These are phyloP conservation scores for Thozetella sp. DNA, from an alignment of 495 filamentous ascomycete species.

Conservation along the genomic window DNA sequence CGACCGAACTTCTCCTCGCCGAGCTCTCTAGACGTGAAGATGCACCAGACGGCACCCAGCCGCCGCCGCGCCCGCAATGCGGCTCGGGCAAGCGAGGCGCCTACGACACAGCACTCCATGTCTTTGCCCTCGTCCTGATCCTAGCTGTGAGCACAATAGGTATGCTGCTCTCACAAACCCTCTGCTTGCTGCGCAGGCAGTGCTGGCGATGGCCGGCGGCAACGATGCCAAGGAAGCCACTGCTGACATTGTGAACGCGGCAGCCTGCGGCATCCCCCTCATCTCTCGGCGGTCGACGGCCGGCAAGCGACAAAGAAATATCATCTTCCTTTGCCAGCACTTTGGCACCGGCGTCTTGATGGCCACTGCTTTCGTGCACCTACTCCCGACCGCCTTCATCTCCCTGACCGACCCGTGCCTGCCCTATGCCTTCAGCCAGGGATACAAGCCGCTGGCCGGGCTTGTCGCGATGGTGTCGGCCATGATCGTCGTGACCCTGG, in stretches of 20 bases:
- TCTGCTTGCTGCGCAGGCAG: slow-evolving; percentile 9
- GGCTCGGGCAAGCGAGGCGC: slow-evolving; percentile 60
- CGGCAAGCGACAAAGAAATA: slow-evolving; percentile 42
- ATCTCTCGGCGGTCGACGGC: slow-evolving; percentile 51
- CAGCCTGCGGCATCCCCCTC: slow-evolving; percentile 63
- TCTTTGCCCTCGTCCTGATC: slow-evolving; percentile 78
- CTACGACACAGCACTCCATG: slow-evolving; percentile 71
- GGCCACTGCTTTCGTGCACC: slow-evolving; percentile 87
- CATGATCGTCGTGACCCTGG: slow-evolving; percentile 71
- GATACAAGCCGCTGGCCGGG: slow-evolving; percentile 76
- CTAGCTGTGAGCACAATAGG: slow-evolving; percentile 71
- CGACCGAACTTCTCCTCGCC: slow-evolving; percentile 50
- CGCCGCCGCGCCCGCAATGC: slow-evolving; percentile 51
- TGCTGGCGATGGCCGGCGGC: no score
- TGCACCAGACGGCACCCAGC: slow-evolving; percentile 13
- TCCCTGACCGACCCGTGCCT: slow-evolving; percentile 83
- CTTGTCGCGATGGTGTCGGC: slow-evolving; percentile 79
- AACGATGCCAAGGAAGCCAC: background rate
- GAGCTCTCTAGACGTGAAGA: slow-evolving; percentile 48
- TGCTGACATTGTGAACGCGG: slow-evolving; percentile 2
- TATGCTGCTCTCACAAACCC: slow-evolving; percentile 32
- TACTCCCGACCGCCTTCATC: slow-evolving; percentile 79
- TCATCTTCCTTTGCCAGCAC: slow-evolving; percentile 77
- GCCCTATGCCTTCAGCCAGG: slow-evolving; percentile 69
- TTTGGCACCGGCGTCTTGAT: slow-evolving; percentile 88